Evolutionary conservation across 2,329 filamentous ascomycete species (phyloP).

Genomic region (Botrytis aclada): DNA sequence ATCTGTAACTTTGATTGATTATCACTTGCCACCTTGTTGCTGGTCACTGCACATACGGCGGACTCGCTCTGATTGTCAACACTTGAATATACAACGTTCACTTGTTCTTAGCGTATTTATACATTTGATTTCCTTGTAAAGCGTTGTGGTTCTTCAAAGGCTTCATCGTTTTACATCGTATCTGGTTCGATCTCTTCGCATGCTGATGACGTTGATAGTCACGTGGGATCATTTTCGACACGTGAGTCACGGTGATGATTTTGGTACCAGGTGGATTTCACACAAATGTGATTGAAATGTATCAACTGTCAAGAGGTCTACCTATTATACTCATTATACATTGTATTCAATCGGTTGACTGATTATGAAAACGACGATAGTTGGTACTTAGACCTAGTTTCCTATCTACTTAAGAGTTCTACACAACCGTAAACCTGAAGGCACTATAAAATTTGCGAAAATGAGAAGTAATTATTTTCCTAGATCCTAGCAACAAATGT

Average conservation of each 20-base stretch:
- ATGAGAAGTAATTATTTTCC: not conserved
- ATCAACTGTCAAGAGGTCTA: not conserved
- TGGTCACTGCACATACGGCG: not conserved
- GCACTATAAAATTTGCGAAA: not conserved
- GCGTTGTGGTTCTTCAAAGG: not conserved
- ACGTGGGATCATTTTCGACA: not conserved
- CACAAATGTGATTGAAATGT: not conserved
- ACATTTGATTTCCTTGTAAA: not conserved
- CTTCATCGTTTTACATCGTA: not conserved
- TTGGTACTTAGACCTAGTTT: not conserved
- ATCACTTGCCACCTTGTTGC: not conserved
- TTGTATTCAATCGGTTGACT: not conserved
- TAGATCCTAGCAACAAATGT: not conserved
- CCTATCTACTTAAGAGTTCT: not conserved
- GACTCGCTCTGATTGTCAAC: not conserved
- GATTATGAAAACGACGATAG: not conserved
- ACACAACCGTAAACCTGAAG: not conserved
- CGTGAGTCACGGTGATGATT: not conserved
- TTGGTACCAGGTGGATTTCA: not conserved
- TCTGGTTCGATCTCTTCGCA: not conserved
- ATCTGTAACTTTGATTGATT: not conserved
- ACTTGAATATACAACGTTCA: not conserved
- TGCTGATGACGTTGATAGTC: not conserved
- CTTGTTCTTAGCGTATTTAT: not conserved
- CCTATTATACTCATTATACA: not conserved